phyloP scores from a whole-genome alignment of 495 filamentous ascomycete species.

The Daldinia loculata region DNA sequence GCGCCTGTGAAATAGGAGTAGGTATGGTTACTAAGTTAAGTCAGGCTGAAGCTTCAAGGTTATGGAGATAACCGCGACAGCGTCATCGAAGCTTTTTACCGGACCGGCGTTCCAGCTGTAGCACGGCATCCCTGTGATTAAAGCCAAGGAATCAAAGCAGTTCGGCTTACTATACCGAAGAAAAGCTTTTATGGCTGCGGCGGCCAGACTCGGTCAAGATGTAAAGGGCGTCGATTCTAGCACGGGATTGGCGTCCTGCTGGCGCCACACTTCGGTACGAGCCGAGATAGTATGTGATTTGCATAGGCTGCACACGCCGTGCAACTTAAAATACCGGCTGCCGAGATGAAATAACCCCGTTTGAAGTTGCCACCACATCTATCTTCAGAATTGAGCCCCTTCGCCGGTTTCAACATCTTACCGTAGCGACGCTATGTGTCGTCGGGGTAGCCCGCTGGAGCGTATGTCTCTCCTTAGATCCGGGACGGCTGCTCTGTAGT shows the following conservation, averaged over 20 bases:
- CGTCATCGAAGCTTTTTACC: constrained; percentile 15
- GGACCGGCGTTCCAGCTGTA: constrained; percentile 37
- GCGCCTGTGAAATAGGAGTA: not conserved
- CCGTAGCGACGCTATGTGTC: not conserved
- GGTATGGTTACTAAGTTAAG: not conserved
- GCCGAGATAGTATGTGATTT: constrained; percentile 26
- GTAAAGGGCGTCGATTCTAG: not conserved
- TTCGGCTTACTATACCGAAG: constrained; percentile 13
- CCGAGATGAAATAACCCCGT: constrained; percentile 1
- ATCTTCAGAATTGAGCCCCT: not conserved
- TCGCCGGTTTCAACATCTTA: not conserved
- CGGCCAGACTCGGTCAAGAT: constrained; percentile 17
- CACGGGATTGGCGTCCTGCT: not conserved
- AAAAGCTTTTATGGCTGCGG: constrained; percentile 1
- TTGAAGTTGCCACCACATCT: not conserved
- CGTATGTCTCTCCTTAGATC: constrained; percentile 1
- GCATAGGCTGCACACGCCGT: constrained; percentile 27
- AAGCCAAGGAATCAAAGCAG: constrained; percentile 16
- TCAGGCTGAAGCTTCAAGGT: not conserved
- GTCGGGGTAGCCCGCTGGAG: not conserved
- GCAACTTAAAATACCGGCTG: constrained; percentile 13
- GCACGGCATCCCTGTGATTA: constrained; percentile 6
- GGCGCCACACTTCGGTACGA: constrained; percentile 32
- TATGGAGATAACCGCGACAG: not conserved
- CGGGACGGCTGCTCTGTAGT: constrained; percentile 1